Base-by-base conservation (phyloP, 1,284 basidiomycete species). In the Heterobasidion annosum region DNA sequence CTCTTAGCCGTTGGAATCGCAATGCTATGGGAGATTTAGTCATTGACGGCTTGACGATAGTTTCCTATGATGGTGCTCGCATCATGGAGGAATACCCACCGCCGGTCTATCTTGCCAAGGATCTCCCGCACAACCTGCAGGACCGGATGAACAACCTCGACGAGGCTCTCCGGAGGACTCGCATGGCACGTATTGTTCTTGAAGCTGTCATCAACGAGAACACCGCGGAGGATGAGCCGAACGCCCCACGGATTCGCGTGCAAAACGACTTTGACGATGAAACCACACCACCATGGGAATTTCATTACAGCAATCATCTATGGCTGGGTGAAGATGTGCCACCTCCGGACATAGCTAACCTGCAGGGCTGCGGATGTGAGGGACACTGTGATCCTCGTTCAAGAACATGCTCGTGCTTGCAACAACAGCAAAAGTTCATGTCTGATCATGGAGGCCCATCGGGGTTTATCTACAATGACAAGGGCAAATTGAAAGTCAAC, bases 251-350 rank as follows among this genome's bases (percentile, higher is more conserved):
- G 2, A 87, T 93, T 58, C 67, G 69, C 15, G 75, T 94, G 12
- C 68, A 78, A 56, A 91, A 91, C 60, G 64, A 75, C 0, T 69
- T 88, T 18, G 87, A 89, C 56, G 67, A 74, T 7, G 82, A 87
- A 54, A 73, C 77, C 1, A 83, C 82, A 7, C 87, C 87, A 0
- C 77, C 75, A 6, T 88, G 83, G 78, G 88, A 91, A 62, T 91
- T 91, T 61, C 73, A 83, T 58, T 91, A 91, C 63, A 82, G 84
- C 10, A 91, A 91, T 65, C 69, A 77, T 55, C 82, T 92, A 73
- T 85, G 88, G 74, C 82, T 85, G 56, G 78, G 77, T 1, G 72
- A 79, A 13, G 78, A 72, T 8, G 85, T 93, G 1, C 83, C 85
- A 0, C 75, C 75, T 10, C 87, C 88, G 0, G 81, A 89, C 59